phyloP scores from a whole-genome alignment of 495 filamentous ascomycete species.

The Tuber microsphaerosporum region DNA sequence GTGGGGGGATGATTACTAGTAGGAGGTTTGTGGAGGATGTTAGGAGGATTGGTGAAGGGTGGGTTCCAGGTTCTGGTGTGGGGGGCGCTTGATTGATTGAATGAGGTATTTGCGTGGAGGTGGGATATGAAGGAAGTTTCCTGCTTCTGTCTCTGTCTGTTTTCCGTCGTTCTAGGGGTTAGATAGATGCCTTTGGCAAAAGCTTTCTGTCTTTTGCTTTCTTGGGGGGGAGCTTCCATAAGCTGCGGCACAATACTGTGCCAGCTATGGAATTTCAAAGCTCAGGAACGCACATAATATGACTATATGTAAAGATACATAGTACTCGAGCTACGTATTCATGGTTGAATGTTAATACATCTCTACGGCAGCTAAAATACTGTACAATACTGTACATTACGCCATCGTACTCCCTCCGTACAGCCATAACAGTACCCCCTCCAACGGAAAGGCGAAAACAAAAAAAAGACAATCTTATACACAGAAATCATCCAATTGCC shows the following conservation, averaged over 20 bases:
- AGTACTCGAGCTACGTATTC: neutral
- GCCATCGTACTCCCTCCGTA: neutral
- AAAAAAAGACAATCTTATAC: neutral
- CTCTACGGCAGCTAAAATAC: neutral
- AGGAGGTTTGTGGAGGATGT: slow-evolving; percentile 74
- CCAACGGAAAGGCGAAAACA: neutral
- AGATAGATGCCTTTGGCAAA: too few relatives aligned
- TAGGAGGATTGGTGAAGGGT: slow-evolving; percentile 68
- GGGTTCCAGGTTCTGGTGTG: slow-evolving; percentile 51
- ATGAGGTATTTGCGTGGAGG: neutral
- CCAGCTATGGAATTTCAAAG: neutral
- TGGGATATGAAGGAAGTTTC: too few relatives aligned
- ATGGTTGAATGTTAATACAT: neutral
- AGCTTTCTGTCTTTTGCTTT: neutral
- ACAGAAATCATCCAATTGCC: neutral
- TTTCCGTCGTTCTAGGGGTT: too few relatives aligned
- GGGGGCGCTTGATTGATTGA: neutral
- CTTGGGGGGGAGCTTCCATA: neutral
- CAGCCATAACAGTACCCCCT: neutral
- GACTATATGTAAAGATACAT: neutral
- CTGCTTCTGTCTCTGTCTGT: neutral
- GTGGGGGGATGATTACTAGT: slow-evolving; percentile 76
- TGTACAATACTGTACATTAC: neutral
- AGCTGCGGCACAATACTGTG: too few relatives aligned
- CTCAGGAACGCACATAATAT: neutral